These are phyloP conservation scores for Suillus americanus DNA, from an alignment of 768 basidiomycete genomes.

Conservation along the genomic window DNA sequence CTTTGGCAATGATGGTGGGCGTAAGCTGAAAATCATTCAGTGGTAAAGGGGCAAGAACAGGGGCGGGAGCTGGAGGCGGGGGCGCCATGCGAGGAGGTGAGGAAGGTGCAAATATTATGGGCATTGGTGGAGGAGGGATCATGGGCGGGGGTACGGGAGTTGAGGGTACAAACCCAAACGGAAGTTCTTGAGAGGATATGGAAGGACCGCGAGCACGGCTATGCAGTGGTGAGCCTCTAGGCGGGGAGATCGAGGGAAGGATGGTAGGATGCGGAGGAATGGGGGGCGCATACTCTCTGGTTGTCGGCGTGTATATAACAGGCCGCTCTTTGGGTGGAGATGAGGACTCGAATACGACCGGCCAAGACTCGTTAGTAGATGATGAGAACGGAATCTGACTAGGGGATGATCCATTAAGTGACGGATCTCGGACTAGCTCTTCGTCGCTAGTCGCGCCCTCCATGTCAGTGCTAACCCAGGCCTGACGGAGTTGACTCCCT, in stretches of 20 bases:
- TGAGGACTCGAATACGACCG: slow-evolving; percentile 16
- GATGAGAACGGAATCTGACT: slow-evolving; percentile 20
- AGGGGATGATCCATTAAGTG: slow-evolving; percentile 11
- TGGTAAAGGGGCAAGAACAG: slow-evolving; percentile 11
- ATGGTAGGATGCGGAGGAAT: not conserved
- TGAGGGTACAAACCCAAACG: slow-evolving; percentile 18
- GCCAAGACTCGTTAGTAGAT: slow-evolving; percentile 3
- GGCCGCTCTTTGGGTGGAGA: slow-evolving; percentile 8
- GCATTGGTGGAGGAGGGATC: slow-evolving; percentile 22
- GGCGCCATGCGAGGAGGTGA: slow-evolving; percentile 9
- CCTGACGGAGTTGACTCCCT: slow-evolving; percentile 23
- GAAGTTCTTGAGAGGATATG: slow-evolving; percentile 9
- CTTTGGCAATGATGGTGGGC: slow-evolving; percentile 63
- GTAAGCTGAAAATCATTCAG: slow-evolving; percentile 47
- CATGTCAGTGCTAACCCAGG: slow-evolving; percentile 45
- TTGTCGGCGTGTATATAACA: slow-evolving; percentile 14
- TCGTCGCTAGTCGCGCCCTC: slow-evolving; percentile 34
- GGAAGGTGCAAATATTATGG: slow-evolving; percentile 2
- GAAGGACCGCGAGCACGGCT: slow-evolving; percentile 11
- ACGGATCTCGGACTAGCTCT: slow-evolving; percentile 21
- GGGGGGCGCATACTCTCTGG: slow-evolving; percentile 12
- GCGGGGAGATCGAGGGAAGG: slow-evolving; percentile 4
- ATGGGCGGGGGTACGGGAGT: slow-evolving; percentile 15
- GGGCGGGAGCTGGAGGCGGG: slow-evolving; percentile 23
- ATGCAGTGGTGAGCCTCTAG: slow-evolving; percentile 15